Percentiles rank a stretch among this genome's conserved stretches.
Evolutionary conservation across 208 protist genomes (phyloP).

Genomic region (Trypanosoma theileri): DNA sequence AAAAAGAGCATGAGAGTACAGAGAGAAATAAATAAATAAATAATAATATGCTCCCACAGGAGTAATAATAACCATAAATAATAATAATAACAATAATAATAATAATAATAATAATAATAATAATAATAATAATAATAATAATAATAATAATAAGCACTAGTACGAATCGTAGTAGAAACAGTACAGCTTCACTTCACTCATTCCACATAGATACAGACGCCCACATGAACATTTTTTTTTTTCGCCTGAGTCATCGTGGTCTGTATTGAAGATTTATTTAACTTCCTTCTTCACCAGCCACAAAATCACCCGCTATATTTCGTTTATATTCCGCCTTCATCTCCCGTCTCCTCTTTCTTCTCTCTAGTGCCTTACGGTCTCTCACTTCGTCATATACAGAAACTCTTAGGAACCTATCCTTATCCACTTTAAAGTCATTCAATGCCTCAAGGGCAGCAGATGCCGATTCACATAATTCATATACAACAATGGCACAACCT

Average conservation of each 20-base stretch:
- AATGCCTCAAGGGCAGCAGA: conserved; percentile 59
- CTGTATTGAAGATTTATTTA: background rate
- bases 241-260: too few species aligned
- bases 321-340: conserved; percentile 78
- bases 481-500: conserved; percentile 84
- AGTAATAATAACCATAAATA: background rate
- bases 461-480: conserved; percentile 83
- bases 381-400: conserved; percentile 80
- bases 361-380: conserved; percentile 75
- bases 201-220: background rate
- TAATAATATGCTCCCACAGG: background rate
- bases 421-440: conserved; percentile 69
- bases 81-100: background rate
- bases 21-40: background rate
- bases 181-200: too few species aligned
- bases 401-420: conserved; percentile 66
- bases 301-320: conserved; percentile 51
- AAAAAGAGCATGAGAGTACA: background rate
- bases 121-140: background rate
- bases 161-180: too few species aligned
- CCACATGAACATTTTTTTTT: background rate
- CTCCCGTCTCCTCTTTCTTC: conserved; percentile 75
- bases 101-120: background rate
- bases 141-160: background rate
- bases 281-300: conserved; percentile 15